Conservation (phyloP, 495 filamentous ascomycete genomes). For the Opeltia flavorubescens region DNA sequence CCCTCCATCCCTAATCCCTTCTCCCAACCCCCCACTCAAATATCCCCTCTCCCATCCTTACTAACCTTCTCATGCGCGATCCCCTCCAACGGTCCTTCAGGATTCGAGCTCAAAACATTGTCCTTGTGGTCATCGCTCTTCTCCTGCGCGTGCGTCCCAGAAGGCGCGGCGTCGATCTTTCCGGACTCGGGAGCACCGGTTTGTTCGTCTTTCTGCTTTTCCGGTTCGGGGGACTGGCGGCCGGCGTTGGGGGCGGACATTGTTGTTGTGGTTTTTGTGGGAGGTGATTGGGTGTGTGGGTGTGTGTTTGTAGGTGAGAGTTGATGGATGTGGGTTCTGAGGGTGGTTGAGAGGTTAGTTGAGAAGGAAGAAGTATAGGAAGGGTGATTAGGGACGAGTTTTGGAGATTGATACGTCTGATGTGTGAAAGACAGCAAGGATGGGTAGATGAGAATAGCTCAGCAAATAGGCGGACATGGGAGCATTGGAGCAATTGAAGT, state of each 20-base stretch:
- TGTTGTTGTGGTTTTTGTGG: not conserved
- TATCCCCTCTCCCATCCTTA: conserved; percentile 24
- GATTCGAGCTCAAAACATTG: conserved; percentile 42
- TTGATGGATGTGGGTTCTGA: not conserved
- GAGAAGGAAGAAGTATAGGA: not conserved
- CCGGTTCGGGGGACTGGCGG: conserved; percentile 71
- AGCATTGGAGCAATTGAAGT: no score
- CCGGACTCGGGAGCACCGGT: conserved; percentile 41
- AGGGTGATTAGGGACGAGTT: no score
- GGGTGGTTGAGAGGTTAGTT: not conserved
- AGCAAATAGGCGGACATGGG: no score
- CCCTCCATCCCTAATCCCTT: not conserved
- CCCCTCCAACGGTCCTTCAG: conserved; percentile 53
- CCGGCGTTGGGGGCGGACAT: conserved; percentile 51
- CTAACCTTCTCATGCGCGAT: conserved; percentile 49
- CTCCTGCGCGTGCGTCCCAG: conserved; percentile 24
- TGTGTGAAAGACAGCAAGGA: no score
- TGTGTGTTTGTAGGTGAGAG: not conserved
- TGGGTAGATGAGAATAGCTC: no score
- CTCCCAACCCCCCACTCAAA: conserved; percentile 2
- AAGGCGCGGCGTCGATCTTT: conserved; percentile 26
- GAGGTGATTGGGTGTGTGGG: not conserved
- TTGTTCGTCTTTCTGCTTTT: conserved; percentile 52
- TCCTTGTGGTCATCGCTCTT: conserved; percentile 25
- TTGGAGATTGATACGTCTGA: no score